A percentile compares a stretch with the other conserved stretches of the same genome.
phyloP scores from a whole-genome alignment of 352 stramenopile genomes.

The Peronosclerospora sorghi region DNA sequence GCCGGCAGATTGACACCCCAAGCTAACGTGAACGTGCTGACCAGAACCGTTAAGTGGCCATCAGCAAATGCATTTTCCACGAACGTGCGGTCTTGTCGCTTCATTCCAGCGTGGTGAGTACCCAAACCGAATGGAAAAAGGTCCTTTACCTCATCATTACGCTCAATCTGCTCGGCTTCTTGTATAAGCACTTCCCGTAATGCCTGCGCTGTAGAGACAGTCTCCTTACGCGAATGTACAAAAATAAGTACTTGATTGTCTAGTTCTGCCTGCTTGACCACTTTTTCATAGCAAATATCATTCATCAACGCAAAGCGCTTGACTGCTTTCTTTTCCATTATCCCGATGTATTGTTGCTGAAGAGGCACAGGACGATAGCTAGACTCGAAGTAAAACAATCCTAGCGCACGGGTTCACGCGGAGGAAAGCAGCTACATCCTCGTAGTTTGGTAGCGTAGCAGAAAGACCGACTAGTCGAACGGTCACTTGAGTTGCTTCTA shows the following conservation, averaged over 20 bases:
- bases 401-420: slow-evolving; percentile 94
- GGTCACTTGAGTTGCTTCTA: slow-evolving; percentile 96
- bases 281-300: slow-evolving; percentile 99
- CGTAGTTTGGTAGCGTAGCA: slow-evolving; percentile 98
- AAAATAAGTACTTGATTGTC: slow-evolving; percentile 99
- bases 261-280: slow-evolving; percentile 87
- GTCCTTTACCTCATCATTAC: slow-evolving; percentile 97
- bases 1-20: slow-evolving; percentile 99
- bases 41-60: slow-evolving; percentile 94
- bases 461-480: slow-evolving; percentile 96
- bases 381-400: slow-evolving; percentile 99
- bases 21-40: slow-evolving; percentile 97
- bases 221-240: slow-evolving; percentile 98
- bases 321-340: slow-evolving; percentile 99
- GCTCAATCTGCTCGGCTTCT: slow-evolving; percentile 86
- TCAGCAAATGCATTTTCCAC: slow-evolving; percentile 98
- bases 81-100: slow-evolving; percentile 91
- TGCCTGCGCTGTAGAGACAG: slow-evolving; percentile 93
- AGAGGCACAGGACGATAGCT: slow-evolving; percentile 97
- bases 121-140: slow-evolving; percentile 97
- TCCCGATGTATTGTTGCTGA: slow-evolving; percentile 99
- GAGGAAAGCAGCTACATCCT: slow-evolving; percentile 97
- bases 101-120: slow-evolving; percentile 99
- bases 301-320: slow-evolving; percentile 99
- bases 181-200: slow-evolving; percentile 93